A percentile compares a stretch with the other conserved stretches of the same genome.
Evolutionary conservation across 2,329 filamentous ascomycete genomes (phyloP).

Genomic region (Stagonosporopsis cucurbitacearum): DNA sequence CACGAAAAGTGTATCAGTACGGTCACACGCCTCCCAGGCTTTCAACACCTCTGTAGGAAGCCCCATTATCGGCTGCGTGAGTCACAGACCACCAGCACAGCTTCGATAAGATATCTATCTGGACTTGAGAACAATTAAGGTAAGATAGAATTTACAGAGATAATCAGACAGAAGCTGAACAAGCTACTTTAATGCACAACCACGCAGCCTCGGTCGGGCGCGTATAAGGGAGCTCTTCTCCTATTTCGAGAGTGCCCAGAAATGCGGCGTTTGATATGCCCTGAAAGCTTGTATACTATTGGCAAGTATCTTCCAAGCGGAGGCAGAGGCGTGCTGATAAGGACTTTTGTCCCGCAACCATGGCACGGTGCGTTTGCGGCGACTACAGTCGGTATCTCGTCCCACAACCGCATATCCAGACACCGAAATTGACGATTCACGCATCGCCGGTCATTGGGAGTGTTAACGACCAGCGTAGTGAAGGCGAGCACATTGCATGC

Average conservation of each 20-base stretch:
- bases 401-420: not conserved
- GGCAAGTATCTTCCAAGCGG: slow-evolving; percentile 4
- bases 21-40: slow-evolving; percentile 60
- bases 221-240: slow-evolving; percentile 6
- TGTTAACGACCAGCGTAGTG: not conserved
- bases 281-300: slow-evolving; percentile 18
- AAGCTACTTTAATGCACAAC: slow-evolving; percentile 4
- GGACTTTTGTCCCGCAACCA: not conserved
- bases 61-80: slow-evolving; percentile 20
- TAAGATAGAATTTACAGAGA: not conserved
- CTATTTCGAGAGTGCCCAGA: slow-evolving; percentile 22
- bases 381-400: not conserved
- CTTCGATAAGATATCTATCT: not conserved
- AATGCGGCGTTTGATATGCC: slow-evolving; percentile 31
- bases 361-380: slow-evolving; percentile 4
- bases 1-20: slow-evolving; percentile 60
- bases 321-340: slow-evolving; percentile 20
- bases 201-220: slow-evolving; percentile 12
- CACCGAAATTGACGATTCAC: not conserved
- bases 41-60: slow-evolving; percentile 40
- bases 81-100: not conserved
- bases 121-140: not conserved
- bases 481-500: not conserved
- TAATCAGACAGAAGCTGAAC: not conserved
- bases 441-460: not conserved